phyloP scores from a whole-genome alignment of 208 protist genomes.

The Crithidia fasciculata region DNA sequence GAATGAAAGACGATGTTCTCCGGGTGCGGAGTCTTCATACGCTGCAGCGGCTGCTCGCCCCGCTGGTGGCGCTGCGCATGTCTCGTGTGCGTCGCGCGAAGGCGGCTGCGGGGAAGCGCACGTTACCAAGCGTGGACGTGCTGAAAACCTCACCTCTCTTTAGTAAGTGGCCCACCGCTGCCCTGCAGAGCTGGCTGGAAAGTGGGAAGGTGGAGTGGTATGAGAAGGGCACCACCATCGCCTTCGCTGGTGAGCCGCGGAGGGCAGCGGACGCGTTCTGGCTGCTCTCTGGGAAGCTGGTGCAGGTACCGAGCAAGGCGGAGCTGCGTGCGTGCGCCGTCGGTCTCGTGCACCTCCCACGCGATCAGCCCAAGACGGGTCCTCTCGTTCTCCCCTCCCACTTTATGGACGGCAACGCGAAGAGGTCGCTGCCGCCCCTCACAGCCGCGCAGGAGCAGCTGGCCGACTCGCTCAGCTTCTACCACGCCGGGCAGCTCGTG shows the following conservation, averaged over 20 bases:
- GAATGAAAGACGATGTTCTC: slow-evolving; percentile 19
- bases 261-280: slow-evolving; percentile 49
- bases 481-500: slow-evolving; percentile 56
- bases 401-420: slow-evolving; percentile 25
- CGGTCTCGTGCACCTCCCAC: slow-evolving; percentile 28
- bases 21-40: slow-evolving; percentile 24
- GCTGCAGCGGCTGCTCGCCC: slow-evolving; percentile 32
- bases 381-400: slow-evolving; percentile 36
- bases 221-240: slow-evolving; percentile 40
- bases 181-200: slow-evolving; percentile 41
- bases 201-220: slow-evolving; percentile 35
- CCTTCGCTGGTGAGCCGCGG: slow-evolving; percentile 52
- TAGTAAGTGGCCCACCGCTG: slow-evolving; percentile 40
- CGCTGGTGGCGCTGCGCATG: slow-evolving; percentile 22
- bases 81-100: neutral
- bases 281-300: slow-evolving; percentile 62
- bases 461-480: slow-evolving; percentile 43
- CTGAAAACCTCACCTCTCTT: slow-evolving; percentile 42
- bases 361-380: slow-evolving; percentile 33
- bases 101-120: neutral
- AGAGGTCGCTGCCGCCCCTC: slow-evolving; percentile 13
- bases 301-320: slow-evolving; percentile 61
- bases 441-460: slow-evolving; percentile 38
- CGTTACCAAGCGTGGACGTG: slow-evolving; percentile 22
- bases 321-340: slow-evolving; percentile 36